A percentile compares a stretch with the other conserved stretches of the same genome.
Evolutionary conservation across 2,329 filamentous ascomycete genomes (phyloP).

Genomic region (Aspergillus eucalypticola): DNA sequence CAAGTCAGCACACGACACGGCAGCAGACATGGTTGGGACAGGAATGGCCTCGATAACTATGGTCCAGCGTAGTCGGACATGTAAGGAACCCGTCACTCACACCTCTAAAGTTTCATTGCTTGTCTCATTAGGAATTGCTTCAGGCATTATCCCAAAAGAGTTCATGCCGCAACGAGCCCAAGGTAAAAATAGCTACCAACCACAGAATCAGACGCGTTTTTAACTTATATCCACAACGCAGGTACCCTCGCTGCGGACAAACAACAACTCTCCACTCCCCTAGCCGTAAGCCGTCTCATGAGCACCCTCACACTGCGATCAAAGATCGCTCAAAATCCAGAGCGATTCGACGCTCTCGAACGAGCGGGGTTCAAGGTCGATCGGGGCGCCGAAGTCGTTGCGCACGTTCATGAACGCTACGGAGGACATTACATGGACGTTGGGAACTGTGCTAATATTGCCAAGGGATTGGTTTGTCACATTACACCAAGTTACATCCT

Average conservation of each 20-base stretch:
- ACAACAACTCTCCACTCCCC: not conserved
- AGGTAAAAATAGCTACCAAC: not conserved
- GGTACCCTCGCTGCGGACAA: conserved; percentile 32
- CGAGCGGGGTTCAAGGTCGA: conserved; percentile 47
- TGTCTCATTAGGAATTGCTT: not conserved
- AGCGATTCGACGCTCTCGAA: conserved; percentile 45
- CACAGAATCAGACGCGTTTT: no score
- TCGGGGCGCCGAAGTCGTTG: conserved; percentile 38
- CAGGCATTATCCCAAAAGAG: not conserved
- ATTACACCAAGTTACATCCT: no score
- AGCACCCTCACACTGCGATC: conserved; percentile 19
- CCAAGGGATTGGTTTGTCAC: not conserved
- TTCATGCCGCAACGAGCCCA: not conserved
- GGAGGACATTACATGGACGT: conserved; percentile 54
- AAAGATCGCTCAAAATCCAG: conserved; percentile 35
- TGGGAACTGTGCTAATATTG: conserved; percentile 45
- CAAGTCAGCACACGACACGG: conserved; percentile 43
- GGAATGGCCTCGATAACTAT: conserved; percentile 48
- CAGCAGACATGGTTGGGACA: conserved; percentile 49
- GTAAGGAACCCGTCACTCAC: not conserved
- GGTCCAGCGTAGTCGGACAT: conserved; percentile 47
- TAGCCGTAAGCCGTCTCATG: not conserved
- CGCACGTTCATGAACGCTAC: conserved; percentile 44
- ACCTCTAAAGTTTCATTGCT: not conserved
- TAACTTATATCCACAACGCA: conserved; percentile 19